Evolutionary conservation across 306 rosid species (phyloP), one percentile per base, ranked within the genome.

Genomic region (Lupinus albus): DNA sequence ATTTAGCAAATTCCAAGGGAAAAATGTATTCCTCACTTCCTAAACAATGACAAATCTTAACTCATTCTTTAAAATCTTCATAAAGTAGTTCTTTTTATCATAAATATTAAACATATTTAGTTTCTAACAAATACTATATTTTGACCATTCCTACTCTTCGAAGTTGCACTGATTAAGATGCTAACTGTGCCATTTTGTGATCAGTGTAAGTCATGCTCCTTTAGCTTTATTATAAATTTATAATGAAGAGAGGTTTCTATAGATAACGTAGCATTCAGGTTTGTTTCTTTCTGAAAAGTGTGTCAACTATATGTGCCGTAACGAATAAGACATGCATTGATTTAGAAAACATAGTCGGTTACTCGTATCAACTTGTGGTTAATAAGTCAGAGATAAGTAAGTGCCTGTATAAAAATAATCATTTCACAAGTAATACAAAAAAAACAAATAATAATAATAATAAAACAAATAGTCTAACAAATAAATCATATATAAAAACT

Each of bases 241-340:
- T 42, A 11, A 59, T 8, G 32, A 61, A 45, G 66, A 42, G 48
- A 4, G 44, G 11, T 28, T 25, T 30, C 7, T 56, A 38, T 25
- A 70, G 69, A 42, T 68, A 21, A 68, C 73, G 75, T 73, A 79
- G 8, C 45, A 47, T 54, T 17, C 35, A 48, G 78, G 78, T 78
- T 17, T 72, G 82, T 52, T 61, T 47, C 60, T 64, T 14, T 64
- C 17, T 9, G 28, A 8, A 25, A 46, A 28, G 15, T 41, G 50
- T 59, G 60, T 74, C 68, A 64, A 57, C 68, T 39, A 15, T 11
- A 33, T 67, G 68, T 68, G 79, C 68, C 79, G 82, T 79, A 17
- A 67, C 55, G 36, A 73, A 15, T 62, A 73, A 39, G 72, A 20
- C 45, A 61, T 39, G 16, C 45, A 46, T 60, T 28, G 14, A 47